These are phyloP conservation scores for Vicia faba DNA, from an alignment of 306 rosid genomes.

Conservation along the genomic window DNA sequence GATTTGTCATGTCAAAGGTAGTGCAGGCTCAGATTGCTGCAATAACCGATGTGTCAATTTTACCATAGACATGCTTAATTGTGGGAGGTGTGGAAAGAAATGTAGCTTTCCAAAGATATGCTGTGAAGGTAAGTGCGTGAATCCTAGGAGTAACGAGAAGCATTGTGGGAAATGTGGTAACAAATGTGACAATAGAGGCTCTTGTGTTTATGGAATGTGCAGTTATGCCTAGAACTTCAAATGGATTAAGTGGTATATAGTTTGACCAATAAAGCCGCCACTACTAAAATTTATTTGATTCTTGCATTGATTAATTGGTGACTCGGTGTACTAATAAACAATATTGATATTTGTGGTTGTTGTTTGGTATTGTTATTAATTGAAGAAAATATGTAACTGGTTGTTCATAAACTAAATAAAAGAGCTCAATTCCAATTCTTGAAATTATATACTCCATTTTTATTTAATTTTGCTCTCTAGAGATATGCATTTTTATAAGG, in stretches of 20 bases:
- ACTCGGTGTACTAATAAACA: background rate
- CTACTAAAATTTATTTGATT: background rate
- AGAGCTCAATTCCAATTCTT: background rate
- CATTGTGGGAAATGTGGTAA: conserved; percentile 70
- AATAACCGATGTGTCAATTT: conserved; percentile 53
- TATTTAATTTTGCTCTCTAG: too few species aligned
- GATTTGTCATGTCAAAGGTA: conserved; percentile 46
- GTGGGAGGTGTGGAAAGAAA: conserved; percentile 73
- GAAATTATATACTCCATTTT: background rate
- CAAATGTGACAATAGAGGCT: conserved; percentile 46
- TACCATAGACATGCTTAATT: conserved; percentile 40
- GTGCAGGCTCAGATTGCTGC: conserved; percentile 55
- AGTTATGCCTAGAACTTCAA: conserved; percentile 51
- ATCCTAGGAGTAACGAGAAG: conserved; percentile 43
- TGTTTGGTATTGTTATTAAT: too few species aligned
- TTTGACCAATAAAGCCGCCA: background rate
- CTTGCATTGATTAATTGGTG: background rate
- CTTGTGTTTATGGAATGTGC: conserved; percentile 64
- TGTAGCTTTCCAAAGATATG: conserved; percentile 56
- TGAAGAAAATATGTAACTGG: background rate
- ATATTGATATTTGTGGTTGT: background rate
- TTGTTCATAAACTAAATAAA: conserved; percentile 4
- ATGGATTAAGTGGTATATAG: background rate
- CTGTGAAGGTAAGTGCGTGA: conserved; percentile 65
- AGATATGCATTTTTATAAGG: too few species aligned